Base-by-base conservation (phyloP, 2,329 filamentous ascomycete species). In the Nectriaceae sp. region DNA sequence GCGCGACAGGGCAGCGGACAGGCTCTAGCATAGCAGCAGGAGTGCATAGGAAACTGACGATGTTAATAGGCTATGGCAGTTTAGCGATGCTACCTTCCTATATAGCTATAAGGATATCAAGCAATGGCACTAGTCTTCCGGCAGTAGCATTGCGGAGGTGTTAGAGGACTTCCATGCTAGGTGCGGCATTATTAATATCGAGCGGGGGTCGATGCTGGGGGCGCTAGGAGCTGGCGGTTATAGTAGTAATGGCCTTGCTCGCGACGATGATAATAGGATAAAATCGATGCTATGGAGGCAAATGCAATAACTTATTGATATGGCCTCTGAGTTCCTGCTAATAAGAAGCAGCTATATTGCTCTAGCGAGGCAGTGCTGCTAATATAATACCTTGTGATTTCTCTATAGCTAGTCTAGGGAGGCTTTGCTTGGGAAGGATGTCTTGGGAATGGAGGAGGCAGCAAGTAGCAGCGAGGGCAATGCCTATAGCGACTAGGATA, bases 401-500 rank as follows among this genome's bases (percentile, higher is more conserved):
- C 33, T 44, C 42, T 44, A 44, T 20, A 20, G 42, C 19, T 20
- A 44, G 19, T 37, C 31, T 13, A 5, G 19, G 26, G 42, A 44
- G 42, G 42, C 42, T n/a, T n/a, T n/a, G n/a, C n/a, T n/a, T n/a
- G n/a, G n/a, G n/a, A n/a, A n/a, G n/a, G n/a, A n/a, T n/a, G 42
- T 29, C n/a, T 31, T 31, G 42, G 18, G 31, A 31, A 31, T 22
- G 31, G 31, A 44, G 42, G 42, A 26, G 15, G 31, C n/a, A 44
- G 42, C 26, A 24, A n/a, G 31, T 35, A 15, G 26, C 26, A 31
- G 35, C n/a, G n/a, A n/a, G n/a, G n/a, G n/a, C n/a, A n/a, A n/a
- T n/a, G n/a, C n/a, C n/a, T n/a, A n/a, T n/a, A 19, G 18, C 36
- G 31, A 44, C 42, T n/a, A 20, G 31, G 42, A 37, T 44, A n/a